These are phyloP conservation scores for Pholiota molesta DNA, from an alignment of 768 basidiomycete species.

Conservation along the genomic window DNA sequence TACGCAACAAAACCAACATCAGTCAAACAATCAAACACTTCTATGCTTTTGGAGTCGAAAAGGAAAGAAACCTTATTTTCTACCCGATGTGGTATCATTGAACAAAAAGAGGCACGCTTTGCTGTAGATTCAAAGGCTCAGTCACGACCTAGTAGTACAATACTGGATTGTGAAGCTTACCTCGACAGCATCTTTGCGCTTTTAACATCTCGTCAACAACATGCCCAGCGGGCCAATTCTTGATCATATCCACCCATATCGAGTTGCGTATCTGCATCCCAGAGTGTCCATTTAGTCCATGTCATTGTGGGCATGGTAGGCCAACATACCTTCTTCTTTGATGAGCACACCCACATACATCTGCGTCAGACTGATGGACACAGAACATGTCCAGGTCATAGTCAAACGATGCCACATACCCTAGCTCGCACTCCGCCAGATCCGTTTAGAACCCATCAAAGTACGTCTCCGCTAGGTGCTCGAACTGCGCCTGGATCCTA, in stretches of 20 bases:
- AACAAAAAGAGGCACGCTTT: too few relatives aligned
- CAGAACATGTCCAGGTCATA: constrained; percentile 94
- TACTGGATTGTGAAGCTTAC: constrained; percentile 39
- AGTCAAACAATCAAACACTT: too few relatives aligned
- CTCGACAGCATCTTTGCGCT: constrained; percentile 79
- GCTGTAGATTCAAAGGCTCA: too few relatives aligned
- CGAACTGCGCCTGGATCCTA: constrained; percentile 92
- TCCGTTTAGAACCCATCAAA: constrained; percentile 85
- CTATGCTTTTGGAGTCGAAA: too few relatives aligned
- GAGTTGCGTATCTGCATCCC: constrained; percentile 60
- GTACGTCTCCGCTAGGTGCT: constrained; percentile 88
- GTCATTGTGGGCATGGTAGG: too few relatives aligned
- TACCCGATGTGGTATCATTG: too few relatives aligned
- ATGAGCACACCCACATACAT: constrained; percentile 74
- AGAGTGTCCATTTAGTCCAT: background rate
- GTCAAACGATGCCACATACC: constrained; percentile 81
- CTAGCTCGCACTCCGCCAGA: constrained; percentile 87
- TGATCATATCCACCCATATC: constrained; percentile 75
- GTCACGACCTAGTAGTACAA: too few relatives aligned
- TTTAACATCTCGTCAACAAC: constrained; percentile 80
- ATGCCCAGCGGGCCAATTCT: constrained; percentile 79
- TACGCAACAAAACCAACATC: too few relatives aligned
- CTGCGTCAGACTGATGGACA: constrained; percentile 88
- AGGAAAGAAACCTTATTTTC: too few relatives aligned
- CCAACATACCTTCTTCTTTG: constrained; percentile 70